Evolutionary conservation across 2,329 filamentous ascomycete species (phyloP), one percentile per base, ranked within the genome.

Genomic region (Epichloe gansuensis): DNA sequence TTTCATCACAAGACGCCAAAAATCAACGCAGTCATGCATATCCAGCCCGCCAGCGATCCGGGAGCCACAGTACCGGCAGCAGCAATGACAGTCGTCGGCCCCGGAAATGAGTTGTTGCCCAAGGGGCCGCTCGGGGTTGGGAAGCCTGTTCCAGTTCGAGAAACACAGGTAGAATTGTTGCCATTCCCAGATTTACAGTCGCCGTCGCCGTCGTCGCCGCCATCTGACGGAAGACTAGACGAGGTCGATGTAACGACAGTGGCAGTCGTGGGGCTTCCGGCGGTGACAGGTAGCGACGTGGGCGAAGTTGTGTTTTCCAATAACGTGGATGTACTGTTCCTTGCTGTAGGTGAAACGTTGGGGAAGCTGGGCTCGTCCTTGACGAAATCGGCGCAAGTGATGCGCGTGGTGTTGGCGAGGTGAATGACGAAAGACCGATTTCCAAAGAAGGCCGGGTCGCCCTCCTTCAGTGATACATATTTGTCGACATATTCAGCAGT

Each of bases 401-500:
- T 75, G 56, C 82, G 76, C 1, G 79, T 82, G 64, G 72, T 78
- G 70, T 84, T 83, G 61, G 72, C 70, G 58, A 75, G 80, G 68
- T 86, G 82, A 54, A 86, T 60, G 49, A 83, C 80, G 53, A 86
- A 66, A 54, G 78, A 82, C 53, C 78, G 74, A 68, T 85, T 81
- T 47, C 80, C 81, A 54, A 86, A 78, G 71, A 81, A 87, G 50
- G 77, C 69, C 8, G 71, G 71, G 43, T 72, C 66, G 35, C 73
- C 75, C 15, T 71, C 63, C 48, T 69, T 61, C 27, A 80, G 74
- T 3, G 81, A 79, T 15, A 75, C 68, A 61, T 73, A 86, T 25
- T 69, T 63, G 62, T 87, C 83, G 53, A 66, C 62, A 67, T 78
- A 85, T 49, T 67, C 69, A 52, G 65, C 67, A 27, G 64, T 63